phyloP scores from a whole-genome alignment of 495 filamentous ascomycete genomes.

The Penicillium macrosclerotiorum region DNA sequence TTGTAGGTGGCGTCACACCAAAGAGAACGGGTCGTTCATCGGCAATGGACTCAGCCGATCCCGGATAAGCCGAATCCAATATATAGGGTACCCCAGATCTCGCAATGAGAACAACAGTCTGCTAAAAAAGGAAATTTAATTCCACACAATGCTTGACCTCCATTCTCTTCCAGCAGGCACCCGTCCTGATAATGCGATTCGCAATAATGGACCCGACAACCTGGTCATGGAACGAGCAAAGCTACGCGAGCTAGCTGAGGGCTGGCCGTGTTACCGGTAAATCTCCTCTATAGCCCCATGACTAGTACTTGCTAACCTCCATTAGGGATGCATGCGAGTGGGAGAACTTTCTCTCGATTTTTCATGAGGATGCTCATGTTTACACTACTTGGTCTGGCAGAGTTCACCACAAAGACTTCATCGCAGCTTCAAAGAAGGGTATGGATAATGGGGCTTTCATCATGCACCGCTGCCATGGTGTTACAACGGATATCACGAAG shows the following conservation, averaged over 20 bases:
- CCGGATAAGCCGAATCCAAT: background rate
- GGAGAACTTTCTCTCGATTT: slow-evolving; percentile 62
- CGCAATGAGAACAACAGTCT: no score
- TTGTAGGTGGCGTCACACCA: no score
- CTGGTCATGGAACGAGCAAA: slow-evolving; percentile 52
- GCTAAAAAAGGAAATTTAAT: background rate
- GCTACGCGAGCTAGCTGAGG: slow-evolving; percentile 62
- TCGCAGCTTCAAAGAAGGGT: slow-evolving; percentile 56
- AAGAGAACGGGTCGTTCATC: slow-evolving; percentile 2
- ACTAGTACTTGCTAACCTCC: background rate
- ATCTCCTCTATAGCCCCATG: background rate
- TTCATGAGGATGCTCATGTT: slow-evolving; percentile 55
- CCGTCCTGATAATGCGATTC: slow-evolving; percentile 38
- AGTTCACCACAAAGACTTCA: slow-evolving; percentile 54
- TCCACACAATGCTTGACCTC: slow-evolving; percentile 21
- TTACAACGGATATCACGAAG: slow-evolving; percentile 52
- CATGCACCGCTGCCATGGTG: slow-evolving; percentile 64
- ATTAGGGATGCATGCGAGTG: slow-evolving; percentile 58
- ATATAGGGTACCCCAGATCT: background rate
- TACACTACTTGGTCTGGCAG: slow-evolving; percentile 65
- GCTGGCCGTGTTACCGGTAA: slow-evolving; percentile 62
- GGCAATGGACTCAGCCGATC: slow-evolving; percentile 13
- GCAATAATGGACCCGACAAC: slow-evolving; percentile 53
- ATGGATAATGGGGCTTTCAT: slow-evolving; percentile 63
- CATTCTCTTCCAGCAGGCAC: slow-evolving; percentile 29